phyloP scores from a whole-genome alignment of 257 asterid genomes.

The Thymus quinquecostatus region DNA sequence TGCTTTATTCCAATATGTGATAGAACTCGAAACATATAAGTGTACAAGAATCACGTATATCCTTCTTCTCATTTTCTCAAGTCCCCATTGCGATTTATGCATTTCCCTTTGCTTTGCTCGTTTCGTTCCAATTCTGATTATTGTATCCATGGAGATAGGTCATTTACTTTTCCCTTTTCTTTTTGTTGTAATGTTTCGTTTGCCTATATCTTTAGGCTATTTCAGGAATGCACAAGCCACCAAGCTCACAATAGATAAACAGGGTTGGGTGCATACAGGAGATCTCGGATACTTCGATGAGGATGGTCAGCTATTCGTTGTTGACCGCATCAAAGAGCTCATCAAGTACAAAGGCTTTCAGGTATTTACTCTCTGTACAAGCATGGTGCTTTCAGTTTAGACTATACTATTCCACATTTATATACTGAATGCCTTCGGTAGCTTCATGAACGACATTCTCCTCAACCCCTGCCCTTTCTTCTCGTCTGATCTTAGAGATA shows the following conservation, averaged over 20 bases:
- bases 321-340: slow-evolving; percentile 93
- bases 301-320: slow-evolving; percentile 79
- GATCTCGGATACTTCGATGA: slow-evolving; percentile 95
- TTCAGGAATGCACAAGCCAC: slow-evolving; percentile 80
- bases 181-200: background rate
- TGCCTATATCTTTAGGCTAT: slow-evolving; percentile 56
- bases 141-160: too few species aligned
- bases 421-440: background rate
- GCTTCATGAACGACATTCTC: background rate
- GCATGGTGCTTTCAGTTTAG: too few species aligned
- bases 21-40: too few species aligned
- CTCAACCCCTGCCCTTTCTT: background rate
- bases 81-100: too few species aligned
- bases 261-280: slow-evolving; percentile 95
- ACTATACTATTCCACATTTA: background rate
- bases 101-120: too few species aligned
- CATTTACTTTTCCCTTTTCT: background rate
- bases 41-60: background rate
- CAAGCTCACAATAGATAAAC: slow-evolving; percentile 82
- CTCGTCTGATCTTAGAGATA: background rate
- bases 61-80: background rate
- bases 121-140: too few species aligned
- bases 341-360: slow-evolving; percentile 94
- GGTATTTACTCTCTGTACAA: slow-evolving; percentile 40
- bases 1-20: too few species aligned